Evolutionary conservation across 306 rosid genomes (phyloP), one percentile per base, ranked within the genome.

Genomic region (Echinosophora koreensis): DNA sequence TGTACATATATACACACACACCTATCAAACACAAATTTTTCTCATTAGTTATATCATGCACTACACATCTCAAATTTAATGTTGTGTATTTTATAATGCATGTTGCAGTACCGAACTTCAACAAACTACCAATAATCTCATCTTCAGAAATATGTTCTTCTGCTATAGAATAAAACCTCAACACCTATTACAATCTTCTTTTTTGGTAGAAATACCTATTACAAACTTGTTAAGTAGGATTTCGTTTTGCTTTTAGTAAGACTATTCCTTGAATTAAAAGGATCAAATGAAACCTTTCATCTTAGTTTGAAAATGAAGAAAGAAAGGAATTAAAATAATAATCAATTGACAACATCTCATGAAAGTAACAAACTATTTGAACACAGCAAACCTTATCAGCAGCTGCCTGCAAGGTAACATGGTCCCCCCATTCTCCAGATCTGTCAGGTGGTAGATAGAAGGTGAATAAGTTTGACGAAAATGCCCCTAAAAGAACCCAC

Each of bases 371-470:
- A 76, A 39, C 47, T 58, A 39, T 64, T 56, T 12, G 39, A 67
- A 77, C 8, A 47, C 42, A 74, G 39, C 22, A 28, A 80, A 92
- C 95, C 95, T 92, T 92, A 85, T 90, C 96, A 69, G 96, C 89
- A 69, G 98, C 97, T 70, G 98, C 98, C 85, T 94, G 98, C 75
- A 94, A 87, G 52, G 97, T 92, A 87, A 94, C 81, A 77, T 94
- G 98, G 85, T 94, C 97, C n/a, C 98, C 98, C 97, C 97, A 94
- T 84, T 94, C 98, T 81, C 97, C 95, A 54, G 85, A 84, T 83
- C 98, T 94, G 91, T 71, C 60, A 80, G 16, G 27, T 28, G 74
- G 56, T 61, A 73, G 34, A 82, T 66, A 82, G 68, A 82, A 47
- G 41, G 78, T 62, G 76, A 83, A 56, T 51, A 18, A 78, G 72